A percentile compares a stretch with the other conserved stretches of the same genome.
Evolutionary conservation across 805 yeast genomes (phyloP).

Genomic region (Wickerhamomyces canadensis): DNA sequence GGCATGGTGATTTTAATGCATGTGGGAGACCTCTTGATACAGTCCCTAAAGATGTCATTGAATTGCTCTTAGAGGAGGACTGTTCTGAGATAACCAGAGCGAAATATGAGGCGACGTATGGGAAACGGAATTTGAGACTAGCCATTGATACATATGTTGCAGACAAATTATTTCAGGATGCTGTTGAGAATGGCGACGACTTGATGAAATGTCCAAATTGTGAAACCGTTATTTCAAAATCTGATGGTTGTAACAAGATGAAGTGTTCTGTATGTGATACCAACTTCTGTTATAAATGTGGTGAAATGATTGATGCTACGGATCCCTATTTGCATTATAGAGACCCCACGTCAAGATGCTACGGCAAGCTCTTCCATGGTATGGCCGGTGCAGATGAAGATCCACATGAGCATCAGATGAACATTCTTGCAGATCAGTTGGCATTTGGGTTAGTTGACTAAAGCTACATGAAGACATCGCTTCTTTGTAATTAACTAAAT

Average conservation of each 20-base stretch:
- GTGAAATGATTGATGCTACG: conserved; percentile 29
- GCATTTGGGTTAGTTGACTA: too few relatives aligned
- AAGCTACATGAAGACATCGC: too few relatives aligned
- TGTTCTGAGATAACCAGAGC: conserved; percentile 28
- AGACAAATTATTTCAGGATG: conserved; percentile 39
- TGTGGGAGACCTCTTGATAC: conserved; percentile 35
- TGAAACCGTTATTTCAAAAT: conserved; percentile 40
- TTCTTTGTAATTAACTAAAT: too few relatives aligned
- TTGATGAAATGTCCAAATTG: conserved; percentile 51
- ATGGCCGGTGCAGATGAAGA: conserved; percentile 29
- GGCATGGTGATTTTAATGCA: conserved; percentile 49
- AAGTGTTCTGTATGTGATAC: conserved; percentile 44
- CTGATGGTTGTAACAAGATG: conserved; percentile 66
- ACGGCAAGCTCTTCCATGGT: conserved; percentile 48
- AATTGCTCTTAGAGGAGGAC: conserved; percentile 13
- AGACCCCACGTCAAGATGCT: conserved; percentile 37
- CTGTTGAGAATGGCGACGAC: conserved; percentile 37
- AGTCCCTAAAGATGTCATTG: conserved; percentile 26
- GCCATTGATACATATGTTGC: conserved; percentile 42
- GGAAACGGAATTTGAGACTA: conserved; percentile 34
- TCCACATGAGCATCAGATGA: too few relatives aligned
- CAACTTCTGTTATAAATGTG: conserved; percentile 53
- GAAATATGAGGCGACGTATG: conserved; percentile 37
- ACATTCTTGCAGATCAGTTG: too few relatives aligned
- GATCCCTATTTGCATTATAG: conserved; percentile 51